Evolutionary conservation across 495 filamentous ascomycete genomes (phyloP), one percentile per base, ranked within the genome.

Genomic region (Paragyromitra xinjiangensis): DNA sequence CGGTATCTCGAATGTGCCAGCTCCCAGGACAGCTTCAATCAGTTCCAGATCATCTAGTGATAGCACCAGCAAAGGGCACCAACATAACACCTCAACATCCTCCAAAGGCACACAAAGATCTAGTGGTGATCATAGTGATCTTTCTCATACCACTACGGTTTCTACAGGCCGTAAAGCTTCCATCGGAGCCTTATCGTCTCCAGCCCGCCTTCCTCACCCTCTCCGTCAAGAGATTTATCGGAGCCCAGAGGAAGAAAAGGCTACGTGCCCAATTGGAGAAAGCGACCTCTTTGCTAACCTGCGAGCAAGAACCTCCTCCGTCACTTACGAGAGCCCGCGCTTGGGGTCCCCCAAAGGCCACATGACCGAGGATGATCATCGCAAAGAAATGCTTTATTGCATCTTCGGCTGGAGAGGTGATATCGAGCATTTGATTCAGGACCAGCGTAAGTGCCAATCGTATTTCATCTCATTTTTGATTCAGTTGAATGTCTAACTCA

Each of bases 341-440:
- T 87, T 81, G 73, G 89, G 7, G 90, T 93, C 74, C 87, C 90
- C 4, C 87, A 80, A 69, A 40, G 75, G 75, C 14, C 86, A 88
- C 51, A 83, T 95, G 37, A 95, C 92, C 1, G 90, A 94, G 34
- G 92, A 98, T 82, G 91, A 95, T 78, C 88, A 97, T 50, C 91
- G 95, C 62, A 89, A 88, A 48, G 93, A 97, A 84, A 98, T 98
- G 96, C 86, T 99, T 22, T 93, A 89, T 82, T 91, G 93, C 39
- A 93, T 99, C 0, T 99, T 99, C 85, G 96, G 95, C 9, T 98
- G 95, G 94, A 90, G 93, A 69, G 91, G 91, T 63, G 94, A 97
- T 80, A 90, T 94, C 64, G 89, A 94, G 64, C 90, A 89, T 48
- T 84, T 99, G 80, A 90, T 99, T 62, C 89, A 90, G 34, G 95